Percentiles rank a stretch among this genome's conserved stretches.
These are phyloP conservation scores for Sabuloglossum arenarium DNA, from an alignment of 495 filamentous ascomycete genomes.

Conservation along the genomic window DNA sequence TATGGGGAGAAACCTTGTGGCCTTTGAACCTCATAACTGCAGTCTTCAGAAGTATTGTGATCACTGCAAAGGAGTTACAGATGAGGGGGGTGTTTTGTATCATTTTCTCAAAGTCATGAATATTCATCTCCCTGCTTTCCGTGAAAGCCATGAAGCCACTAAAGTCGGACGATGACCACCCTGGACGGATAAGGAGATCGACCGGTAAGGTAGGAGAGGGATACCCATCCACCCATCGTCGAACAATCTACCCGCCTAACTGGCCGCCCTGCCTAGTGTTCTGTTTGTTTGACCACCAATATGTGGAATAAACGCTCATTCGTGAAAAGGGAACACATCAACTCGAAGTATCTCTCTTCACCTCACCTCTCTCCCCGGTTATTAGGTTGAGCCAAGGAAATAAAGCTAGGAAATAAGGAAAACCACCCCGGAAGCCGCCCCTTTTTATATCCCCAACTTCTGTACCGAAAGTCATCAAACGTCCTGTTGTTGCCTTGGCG, in stretches of 20 bases:
- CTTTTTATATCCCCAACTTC: neutral
- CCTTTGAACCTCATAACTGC: too few species aligned
- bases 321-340: neutral
- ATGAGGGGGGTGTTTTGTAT: neutral
- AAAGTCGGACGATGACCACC: neutral
- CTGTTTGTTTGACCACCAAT: neutral
- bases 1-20: too few species aligned
- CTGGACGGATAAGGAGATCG: neutral
- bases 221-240: neutral
- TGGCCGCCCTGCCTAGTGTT: neutral
- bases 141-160: neutral
- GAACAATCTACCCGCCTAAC: neutral
- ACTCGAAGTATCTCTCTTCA: neutral
- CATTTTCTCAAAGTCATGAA: neutral
- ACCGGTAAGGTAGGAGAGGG: neutral
- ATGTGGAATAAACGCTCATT: neutral
- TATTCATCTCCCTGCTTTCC: neutral
- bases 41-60: too few species aligned
- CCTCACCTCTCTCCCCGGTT: neutral
- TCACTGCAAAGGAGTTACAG: neutral
- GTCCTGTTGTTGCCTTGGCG: neutral
- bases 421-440: slow-evolving; percentile 1
- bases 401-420: slow-evolving; percentile 2
- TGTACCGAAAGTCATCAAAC: neutral
- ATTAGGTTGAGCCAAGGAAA: neutral